Conservation (phyloP, 371 early-diverging fungal genomes). For the Amoeboaphelidium protococcarum region DNA sequence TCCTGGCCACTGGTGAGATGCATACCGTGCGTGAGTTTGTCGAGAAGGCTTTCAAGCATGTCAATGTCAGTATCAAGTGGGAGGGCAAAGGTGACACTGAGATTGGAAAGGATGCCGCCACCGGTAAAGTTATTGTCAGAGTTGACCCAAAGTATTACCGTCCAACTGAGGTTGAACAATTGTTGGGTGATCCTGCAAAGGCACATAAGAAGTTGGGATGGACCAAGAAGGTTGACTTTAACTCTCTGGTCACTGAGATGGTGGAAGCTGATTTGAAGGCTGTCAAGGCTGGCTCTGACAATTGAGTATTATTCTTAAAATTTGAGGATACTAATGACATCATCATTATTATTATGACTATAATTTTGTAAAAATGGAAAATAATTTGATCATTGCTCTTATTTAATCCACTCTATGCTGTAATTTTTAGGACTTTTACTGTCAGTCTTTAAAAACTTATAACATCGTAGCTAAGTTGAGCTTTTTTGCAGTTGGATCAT, state of each 20-base stretch:
- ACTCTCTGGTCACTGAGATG: slow-evolving; percentile 39
- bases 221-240: slow-evolving; percentile 38
- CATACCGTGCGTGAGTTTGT: slow-evolving; percentile 57
- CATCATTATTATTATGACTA: no score
- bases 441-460: no score
- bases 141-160: slow-evolving; percentile 53
- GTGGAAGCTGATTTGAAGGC: slow-evolving; percentile 29
- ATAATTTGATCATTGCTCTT: no score
- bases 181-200: slow-evolving; percentile 50
- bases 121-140: slow-evolving; percentile 35
- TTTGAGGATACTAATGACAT: no score
- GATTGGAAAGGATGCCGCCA: slow-evolving; percentile 32
- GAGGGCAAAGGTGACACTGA: slow-evolving; percentile 43
- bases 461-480: no score
- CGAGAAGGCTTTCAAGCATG: slow-evolving; percentile 43
- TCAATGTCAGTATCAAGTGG: slow-evolving; percentile 41
- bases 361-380: no score
- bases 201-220: slow-evolving; percentile 36
- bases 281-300: neutral
- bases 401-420: no score
- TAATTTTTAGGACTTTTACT: no score
- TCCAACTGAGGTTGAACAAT: slow-evolving; percentile 55
- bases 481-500: no score
- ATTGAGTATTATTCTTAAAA: neutral
- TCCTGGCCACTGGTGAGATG: slow-evolving; percentile 56